phyloP scores from a whole-genome alignment of 352 stramenopile species.

The Globisporangium ultimum region DNA sequence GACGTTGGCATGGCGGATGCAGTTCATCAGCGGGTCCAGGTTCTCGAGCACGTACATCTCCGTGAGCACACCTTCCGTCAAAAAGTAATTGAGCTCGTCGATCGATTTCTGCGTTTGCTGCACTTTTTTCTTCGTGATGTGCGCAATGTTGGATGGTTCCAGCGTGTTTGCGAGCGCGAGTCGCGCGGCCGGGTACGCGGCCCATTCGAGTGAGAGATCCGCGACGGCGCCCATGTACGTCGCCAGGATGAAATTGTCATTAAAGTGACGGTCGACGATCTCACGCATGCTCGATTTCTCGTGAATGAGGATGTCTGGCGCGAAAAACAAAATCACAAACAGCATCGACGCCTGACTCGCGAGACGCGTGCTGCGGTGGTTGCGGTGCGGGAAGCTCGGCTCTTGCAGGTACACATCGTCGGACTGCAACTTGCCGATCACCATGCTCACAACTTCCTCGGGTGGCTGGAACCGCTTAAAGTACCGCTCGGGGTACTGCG shows the following conservation, averaged over 20 bases:
- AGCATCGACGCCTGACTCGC: constrained; percentile 92
- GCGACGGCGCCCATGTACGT: constrained; percentile 94
- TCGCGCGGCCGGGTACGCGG: constrained; percentile 83
- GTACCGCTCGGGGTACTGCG: constrained; percentile 86
- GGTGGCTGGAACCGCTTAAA: constrained; percentile 87
- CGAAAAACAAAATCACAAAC: constrained; percentile 95
- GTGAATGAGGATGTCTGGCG: constrained; percentile 89
- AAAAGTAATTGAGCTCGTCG: constrained; percentile 87
- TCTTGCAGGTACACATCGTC: constrained; percentile 94
- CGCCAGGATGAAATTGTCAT: constrained; percentile 95
- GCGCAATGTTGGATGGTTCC: constrained; percentile 80
- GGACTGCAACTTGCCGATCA: constrained; percentile 92
- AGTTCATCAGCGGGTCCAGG: constrained; percentile 88
- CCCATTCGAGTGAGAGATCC: constrained; percentile 93
- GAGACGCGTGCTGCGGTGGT: constrained; percentile 90
- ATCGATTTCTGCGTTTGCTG: constrained; percentile 85
- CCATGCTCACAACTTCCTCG: constrained; percentile 89
- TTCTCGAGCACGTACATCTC: constrained; percentile 94
- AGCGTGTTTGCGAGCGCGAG: constrained; percentile 90
- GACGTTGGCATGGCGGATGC: constrained; percentile 90
- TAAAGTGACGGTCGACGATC: constrained; percentile 95
- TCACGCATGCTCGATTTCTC: constrained; percentile 92
- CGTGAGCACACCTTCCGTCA: constrained; percentile 90
- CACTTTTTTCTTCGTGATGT: constrained; percentile 88
- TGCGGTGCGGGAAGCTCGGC: constrained; percentile 89